Evolutionary conservation across 1,139 yeast genomes (phyloP), one percentile per base, ranked within the genome.

Genomic region (Saccharomyces uvarum): DNA sequence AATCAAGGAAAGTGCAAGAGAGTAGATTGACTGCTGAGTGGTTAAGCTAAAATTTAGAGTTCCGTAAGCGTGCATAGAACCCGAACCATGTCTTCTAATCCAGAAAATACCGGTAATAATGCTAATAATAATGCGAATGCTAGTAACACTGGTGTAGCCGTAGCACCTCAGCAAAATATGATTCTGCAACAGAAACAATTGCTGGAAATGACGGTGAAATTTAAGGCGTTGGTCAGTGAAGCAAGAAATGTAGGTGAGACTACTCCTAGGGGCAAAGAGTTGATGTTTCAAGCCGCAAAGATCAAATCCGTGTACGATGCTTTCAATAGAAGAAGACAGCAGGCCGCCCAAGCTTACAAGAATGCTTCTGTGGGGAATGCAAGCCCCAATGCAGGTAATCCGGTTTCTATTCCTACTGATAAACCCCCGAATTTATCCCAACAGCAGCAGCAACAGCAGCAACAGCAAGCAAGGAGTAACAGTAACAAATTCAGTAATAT

Each of bases 201-300:
- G 50, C 82, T 83, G 48, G 84, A 82, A 65, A 74, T 88, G 57
- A 78, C 86, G 16, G 74, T 72, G 56, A 80, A 79, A 60, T 82
- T 85, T 62, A 83, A 80, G 58, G 75, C 78, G 49, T 90, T 84
- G 63, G 77, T 83, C 53, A 81, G 80, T 41, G 79, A 80, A 59
- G 95, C 90, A 1, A 80, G 80, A 61, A 68, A 70, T 46, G 72
- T 76, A 0, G 85, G 85, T 5, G 70, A 74, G 11, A 84, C 82
- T 51, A 79, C 87, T 6, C 84, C 81, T 0, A 83, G 80, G 60
- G 93, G 91, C n/a, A 81, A 81, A 66, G 83, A 79, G 61, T 88
- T 86, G 64, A 73, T 80, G 60, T 74, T 77, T 59, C 83, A 82
- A 57, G 95, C 93, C 2, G 86, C 86, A 55, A 80, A 80, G 56